A percentile compares a stretch with the other conserved stretches of the same genome.
These are phyloP conservation scores for Musa schizocarpa DNA, from an alignment of 176 grass and related monocot species.

Conservation along the genomic window DNA sequence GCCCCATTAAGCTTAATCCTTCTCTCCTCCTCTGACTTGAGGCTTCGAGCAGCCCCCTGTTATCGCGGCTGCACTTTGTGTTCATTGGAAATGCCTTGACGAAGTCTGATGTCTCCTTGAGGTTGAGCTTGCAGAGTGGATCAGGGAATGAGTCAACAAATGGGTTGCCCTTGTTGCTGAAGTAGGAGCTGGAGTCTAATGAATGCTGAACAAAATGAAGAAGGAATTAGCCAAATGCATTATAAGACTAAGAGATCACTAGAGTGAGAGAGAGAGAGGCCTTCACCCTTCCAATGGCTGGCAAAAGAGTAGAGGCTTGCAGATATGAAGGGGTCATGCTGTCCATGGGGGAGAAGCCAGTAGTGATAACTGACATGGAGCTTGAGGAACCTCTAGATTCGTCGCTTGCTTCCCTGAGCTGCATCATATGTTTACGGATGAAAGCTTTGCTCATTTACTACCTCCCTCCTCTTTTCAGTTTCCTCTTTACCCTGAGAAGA, in stretches of 20 bases:
- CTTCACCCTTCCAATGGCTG: conserved; percentile 33
- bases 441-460: background rate
- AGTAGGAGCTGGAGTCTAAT: conserved; percentile 17
- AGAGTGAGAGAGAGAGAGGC: background rate
- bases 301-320: conserved; percentile 24
- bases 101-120: conserved; percentile 57
- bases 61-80: conserved; percentile 40
- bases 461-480: background rate
- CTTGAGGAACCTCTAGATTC: conserved; percentile 29
- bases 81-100: conserved; percentile 48
- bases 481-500: background rate
- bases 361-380: conserved; percentile 8
- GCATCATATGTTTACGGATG: background rate
- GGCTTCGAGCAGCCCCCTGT: conserved; percentile 29
- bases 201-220: conserved; percentile 35
- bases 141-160: conserved; percentile 48
- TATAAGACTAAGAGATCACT: background rate
- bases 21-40: conserved; percentile 36
- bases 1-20: conserved; percentile 17
- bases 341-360: conserved; percentile 36
- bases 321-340: conserved; percentile 28
- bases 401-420: conserved; percentile 22
- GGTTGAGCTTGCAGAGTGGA: conserved; percentile 46
- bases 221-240: background rate
- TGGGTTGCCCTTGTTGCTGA: conserved; percentile 26